phyloP scores from a whole-genome alignment of 2,329 filamentous ascomycete genomes.

The Alternaria sp. region DNA sequence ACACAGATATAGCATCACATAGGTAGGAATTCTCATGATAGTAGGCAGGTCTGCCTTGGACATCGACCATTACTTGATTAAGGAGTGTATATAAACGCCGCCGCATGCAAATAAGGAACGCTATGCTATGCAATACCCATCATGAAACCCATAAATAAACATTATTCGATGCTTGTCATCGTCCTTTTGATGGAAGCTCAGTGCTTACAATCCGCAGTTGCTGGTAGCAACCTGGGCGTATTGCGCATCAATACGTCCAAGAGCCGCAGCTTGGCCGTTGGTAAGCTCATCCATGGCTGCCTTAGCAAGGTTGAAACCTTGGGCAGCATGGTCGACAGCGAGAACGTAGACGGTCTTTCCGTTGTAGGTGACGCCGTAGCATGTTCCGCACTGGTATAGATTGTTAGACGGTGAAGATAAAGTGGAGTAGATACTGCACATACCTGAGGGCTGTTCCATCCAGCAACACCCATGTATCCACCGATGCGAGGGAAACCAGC shows the following conservation, averaged over 20 bases:
- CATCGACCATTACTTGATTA: slow-evolving; percentile 15
- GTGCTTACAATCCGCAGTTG: slow-evolving; percentile 43
- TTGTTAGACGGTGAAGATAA: slow-evolving; percentile 14
- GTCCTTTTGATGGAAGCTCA: not conserved
- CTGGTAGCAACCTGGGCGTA: slow-evolving; percentile 49
- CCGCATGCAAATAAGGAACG: slow-evolving; percentile 8
- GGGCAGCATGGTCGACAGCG: slow-evolving; percentile 57
- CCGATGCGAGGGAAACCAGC: slow-evolving; percentile 60
- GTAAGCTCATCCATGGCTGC: slow-evolving; percentile 61
- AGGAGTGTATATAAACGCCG: slow-evolving; percentile 20
- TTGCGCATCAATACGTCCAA: slow-evolving; percentile 56
- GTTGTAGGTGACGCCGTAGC: slow-evolving; percentile 61
- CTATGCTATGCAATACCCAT: slow-evolving; percentile 12
- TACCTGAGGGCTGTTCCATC: slow-evolving; percentile 54
- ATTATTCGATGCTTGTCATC: slow-evolving; percentile 10
- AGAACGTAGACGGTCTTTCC: slow-evolving; percentile 58
- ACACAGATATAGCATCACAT: not conserved
- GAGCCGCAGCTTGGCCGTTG: slow-evolving; percentile 52
- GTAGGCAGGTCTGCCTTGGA: not conserved
- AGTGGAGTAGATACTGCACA: slow-evolving; percentile 6
- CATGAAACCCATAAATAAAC: slow-evolving; percentile 9
- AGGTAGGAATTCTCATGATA: not conserved
- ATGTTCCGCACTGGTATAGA: slow-evolving; percentile 58
- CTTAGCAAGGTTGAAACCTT: slow-evolving; percentile 61
- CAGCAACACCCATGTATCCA: slow-evolving; percentile 57